Percentiles rank a stretch among this genome's conserved stretches.
phyloP scores from a whole-genome alignment of 225 moss, liverwort and hornwort genomes.

The Sphagnum contortum region DNA sequence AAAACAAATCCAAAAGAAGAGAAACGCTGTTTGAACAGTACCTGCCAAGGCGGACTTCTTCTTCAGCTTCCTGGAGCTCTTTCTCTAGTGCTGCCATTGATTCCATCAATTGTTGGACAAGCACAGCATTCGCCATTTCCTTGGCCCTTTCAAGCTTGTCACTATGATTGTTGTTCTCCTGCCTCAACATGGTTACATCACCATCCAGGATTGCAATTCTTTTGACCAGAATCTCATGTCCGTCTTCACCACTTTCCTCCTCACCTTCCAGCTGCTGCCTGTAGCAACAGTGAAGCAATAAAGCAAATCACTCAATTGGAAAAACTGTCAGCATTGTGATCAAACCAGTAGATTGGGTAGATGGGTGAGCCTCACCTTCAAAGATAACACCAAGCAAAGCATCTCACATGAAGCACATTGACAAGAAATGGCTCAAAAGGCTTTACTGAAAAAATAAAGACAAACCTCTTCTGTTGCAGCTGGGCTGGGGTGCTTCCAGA shows the following conservation, averaged over 20 bases:
- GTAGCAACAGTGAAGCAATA: too few species aligned
- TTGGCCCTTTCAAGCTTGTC: conserved; percentile 31
- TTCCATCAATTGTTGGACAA: conserved; percentile 52
- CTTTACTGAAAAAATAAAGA: too few species aligned
- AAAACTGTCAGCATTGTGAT: too few species aligned
- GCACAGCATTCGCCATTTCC: conserved; percentile 43
- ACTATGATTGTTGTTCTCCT: conserved; percentile 28
- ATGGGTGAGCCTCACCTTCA: too few species aligned
- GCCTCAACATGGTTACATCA: conserved; percentile 55
- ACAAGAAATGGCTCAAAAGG: too few species aligned
- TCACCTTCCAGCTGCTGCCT: conserved; percentile 3
- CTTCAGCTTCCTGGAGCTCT: conserved; percentile 60
- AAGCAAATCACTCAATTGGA: too few species aligned
- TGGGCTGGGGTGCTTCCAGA: conserved; percentile 8
- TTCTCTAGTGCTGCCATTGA: conserved; percentile 47
- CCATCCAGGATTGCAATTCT: conserved; percentile 57
- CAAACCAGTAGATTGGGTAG: too few species aligned
- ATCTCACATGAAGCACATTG: too few species aligned
- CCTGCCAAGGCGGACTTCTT: conserved; percentile 60
- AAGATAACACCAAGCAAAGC: too few species aligned
- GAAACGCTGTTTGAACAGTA: not conserved
- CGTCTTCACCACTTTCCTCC: conserved; percentile 47
- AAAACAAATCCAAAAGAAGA: too few species aligned
- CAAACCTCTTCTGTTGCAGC: not conserved
- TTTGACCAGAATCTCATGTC: conserved; percentile 38